Base-by-base conservation (phyloP, 2,329 filamentous ascomycete species). In the Ceratocystis lukuohia region DNA sequence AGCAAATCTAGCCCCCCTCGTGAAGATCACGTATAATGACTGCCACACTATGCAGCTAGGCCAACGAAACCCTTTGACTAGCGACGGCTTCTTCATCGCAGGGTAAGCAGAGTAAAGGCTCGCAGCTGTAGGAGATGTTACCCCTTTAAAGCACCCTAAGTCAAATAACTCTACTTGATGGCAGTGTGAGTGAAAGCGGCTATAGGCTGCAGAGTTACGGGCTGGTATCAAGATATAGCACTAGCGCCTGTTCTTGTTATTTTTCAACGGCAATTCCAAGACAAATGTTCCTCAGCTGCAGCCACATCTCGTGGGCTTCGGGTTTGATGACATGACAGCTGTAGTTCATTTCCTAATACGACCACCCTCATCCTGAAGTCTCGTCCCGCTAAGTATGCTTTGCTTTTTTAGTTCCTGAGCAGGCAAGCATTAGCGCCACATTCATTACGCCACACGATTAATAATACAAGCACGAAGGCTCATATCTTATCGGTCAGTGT, bases 401-500 rank as follows among this genome's bases (percentile, higher is more conserved):
- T 59, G 53, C 53, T 33, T 33, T 57, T 57, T 57, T 57, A 28
- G 6, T n/a, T 30, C n/a, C 17, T 22, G 17, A 8, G 25, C 22
- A 10, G 7, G 17, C 7, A 20, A n/a, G 25, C 8, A 20, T 25
- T 22, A 8, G 30, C 61, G 20, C 15, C 22, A 45, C 41, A 28
- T 8, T 44, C 4, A 1, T 2, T 5, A 8, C 20, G 61, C 44
- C 61, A 62, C 22, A 3, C 8, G 0, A 45, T 46, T 33, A n/a
- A 4, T 46, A 46, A 48, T 46, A 1, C 10, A 33, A 7, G 30
- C 30, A 25, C 2, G 2, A 15, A 15, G 44, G 28, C 12, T 10
- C 61, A 30, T 62, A 62, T 62, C 61, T 62, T 62, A 65, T 63
- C 69, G 62, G 46, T 65, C 12, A 33, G 65, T 12, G 37, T 30